Conservation (phyloP, 192 early-diverging fungal species). For the Coemansia sp. region DNA sequence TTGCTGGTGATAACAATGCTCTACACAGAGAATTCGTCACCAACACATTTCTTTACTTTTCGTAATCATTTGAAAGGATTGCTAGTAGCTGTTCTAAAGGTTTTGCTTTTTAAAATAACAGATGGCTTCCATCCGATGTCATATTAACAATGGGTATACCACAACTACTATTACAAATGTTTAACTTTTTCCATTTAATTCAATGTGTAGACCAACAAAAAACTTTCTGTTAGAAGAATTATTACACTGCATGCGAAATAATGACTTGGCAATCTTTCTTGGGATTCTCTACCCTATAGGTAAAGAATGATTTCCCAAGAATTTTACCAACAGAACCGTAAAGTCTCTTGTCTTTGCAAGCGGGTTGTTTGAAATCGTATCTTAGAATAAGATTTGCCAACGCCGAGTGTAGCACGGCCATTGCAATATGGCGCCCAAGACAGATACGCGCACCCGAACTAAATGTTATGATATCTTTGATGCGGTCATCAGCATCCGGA, state of each 20-base stretch:
- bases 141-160: too few species aligned
- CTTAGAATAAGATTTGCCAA: slow-evolving; percentile 46
- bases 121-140: too few species aligned
- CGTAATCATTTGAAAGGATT: too few species aligned
- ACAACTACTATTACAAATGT: too few species aligned
- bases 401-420: slow-evolving; percentile 38
- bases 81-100: too few species aligned
- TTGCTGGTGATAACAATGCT: too few species aligned
- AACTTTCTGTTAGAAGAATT: too few species aligned
- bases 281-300: slow-evolving; percentile 21
- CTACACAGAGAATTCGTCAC: too few species aligned
- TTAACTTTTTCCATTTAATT: too few species aligned
- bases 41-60: too few species aligned
- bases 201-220: too few species aligned
- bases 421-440: slow-evolving; percentile 38
- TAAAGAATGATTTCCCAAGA: slow-evolving; percentile 21
- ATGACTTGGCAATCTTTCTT: slow-evolving; percentile 18
- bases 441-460: slow-evolving; percentile 42
- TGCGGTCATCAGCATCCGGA: slow-evolving; percentile 3
- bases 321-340: slow-evolving; percentile 5
- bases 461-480: slow-evolving; percentile 29
- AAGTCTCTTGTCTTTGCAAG: not conserved
- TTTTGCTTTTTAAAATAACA: too few species aligned
- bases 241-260: slow-evolving; percentile 14
- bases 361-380: slow-evolving; percentile 28